Evolutionary conservation across 1,284 basidiomycete species (phyloP).

Genomic region (Jaminaea rosea): DNA sequence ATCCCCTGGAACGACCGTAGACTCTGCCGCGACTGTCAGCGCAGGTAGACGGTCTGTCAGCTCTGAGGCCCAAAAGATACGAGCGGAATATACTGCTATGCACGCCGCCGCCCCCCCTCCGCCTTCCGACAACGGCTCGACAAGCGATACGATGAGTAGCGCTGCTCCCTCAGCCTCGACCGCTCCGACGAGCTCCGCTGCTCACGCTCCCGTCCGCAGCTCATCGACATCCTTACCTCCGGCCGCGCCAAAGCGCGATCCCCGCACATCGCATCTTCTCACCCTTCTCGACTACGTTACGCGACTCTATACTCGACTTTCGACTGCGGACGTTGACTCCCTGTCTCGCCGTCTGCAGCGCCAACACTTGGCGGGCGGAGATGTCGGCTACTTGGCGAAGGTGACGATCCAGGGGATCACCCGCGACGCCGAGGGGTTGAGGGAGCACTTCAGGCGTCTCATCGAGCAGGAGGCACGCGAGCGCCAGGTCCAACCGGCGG

Average conservation of each 20-base stretch:
- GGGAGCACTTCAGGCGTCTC: constrained; percentile 62
- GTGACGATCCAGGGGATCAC: constrained; percentile 70
- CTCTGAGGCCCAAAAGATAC: not conserved
- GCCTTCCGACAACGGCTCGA: not conserved
- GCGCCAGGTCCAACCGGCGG: not conserved
- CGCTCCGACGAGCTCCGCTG: not conserved
- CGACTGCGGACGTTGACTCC: constrained; percentile 75
- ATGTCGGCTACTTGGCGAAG: constrained; percentile 77
- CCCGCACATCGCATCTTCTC: constrained; percentile 50
- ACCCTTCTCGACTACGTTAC: constrained; percentile 64
- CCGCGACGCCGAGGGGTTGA: constrained; percentile 62
- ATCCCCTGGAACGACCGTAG: too few relatives aligned
- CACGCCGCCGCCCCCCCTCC: not conserved
- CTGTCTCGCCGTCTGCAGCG: constrained; percentile 81
- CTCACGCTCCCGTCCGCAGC: too few relatives aligned
- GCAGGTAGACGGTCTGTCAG: too few relatives aligned
- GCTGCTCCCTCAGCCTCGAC: not conserved
- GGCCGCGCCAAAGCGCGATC: constrained; percentile 11
- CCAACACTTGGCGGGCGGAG: constrained; percentile 75
- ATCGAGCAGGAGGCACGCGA: constrained; percentile 51
- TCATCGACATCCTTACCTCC: too few relatives aligned
- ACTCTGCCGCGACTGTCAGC: too few relatives aligned
- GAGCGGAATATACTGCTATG: not conserved
- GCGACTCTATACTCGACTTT: constrained; percentile 61
- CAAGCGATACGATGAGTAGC: not conserved